Evolutionary conservation across 2,329 filamentous ascomycete species (phyloP), one percentile per base, ranked within the genome.

Genomic region (Fusarium foetens): DNA sequence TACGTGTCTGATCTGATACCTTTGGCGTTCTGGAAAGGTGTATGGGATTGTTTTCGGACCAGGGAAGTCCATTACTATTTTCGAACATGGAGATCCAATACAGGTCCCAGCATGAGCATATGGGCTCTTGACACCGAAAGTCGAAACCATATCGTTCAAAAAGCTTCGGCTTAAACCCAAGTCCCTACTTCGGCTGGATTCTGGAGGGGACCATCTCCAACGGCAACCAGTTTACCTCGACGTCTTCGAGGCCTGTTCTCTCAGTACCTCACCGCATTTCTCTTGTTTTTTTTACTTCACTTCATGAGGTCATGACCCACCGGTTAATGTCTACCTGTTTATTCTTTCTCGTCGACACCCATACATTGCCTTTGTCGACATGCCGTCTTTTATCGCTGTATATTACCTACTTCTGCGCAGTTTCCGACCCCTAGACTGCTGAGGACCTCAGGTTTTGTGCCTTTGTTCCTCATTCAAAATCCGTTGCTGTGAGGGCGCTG

Each of bases 21-120:
- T 77, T 76, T 70, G 80, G 81, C 80, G 80, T 83, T 73, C 80
- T 82, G 80, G 79, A 79, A 77, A 80, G 75, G 79, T 73, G 70
- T 72, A 66, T 64, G 72, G 70, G 68, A 68, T 62, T 72, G 53
- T 72, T 68, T 68, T 68, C 60, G 75, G 68, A 68, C 62, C 65
- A 60, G 45, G 52, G 53, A 63, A 62, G 64, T 71, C 68, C 58
- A 66, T 66, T 64, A 54, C 54, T 75, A 63, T 71, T 72, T 71
- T 67, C 65, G 43, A 54, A 68, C 55, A 38, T 42, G 60, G 70
- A 55, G 60, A 70, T 71, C 63, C 58, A 61, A 48, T 41, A 58
- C 58, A 71, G 70, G 67, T 68, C 54, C 62, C 63, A 53, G 38
- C 65, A 41, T 63, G 61, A 66, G 43, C 63, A 63, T 64, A 58